Evolutionary conservation across 2,329 filamentous ascomycete genomes (phyloP), one percentile per base, ranked within the genome.

Genomic region (Scedosporium dehoogii): DNA sequence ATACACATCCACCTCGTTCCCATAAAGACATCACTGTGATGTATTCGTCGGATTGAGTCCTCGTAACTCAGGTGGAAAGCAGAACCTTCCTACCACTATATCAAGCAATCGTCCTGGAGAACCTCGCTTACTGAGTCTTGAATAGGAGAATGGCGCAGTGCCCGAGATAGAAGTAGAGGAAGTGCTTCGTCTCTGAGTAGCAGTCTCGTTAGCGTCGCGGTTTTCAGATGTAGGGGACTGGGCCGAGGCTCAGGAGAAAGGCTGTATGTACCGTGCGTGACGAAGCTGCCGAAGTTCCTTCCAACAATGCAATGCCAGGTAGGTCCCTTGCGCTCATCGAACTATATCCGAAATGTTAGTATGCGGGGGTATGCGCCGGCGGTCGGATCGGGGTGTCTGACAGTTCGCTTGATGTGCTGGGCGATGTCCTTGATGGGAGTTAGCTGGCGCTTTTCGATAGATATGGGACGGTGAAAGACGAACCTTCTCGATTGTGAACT

Each of bases 221-320:
- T 27, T 23, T 44, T 38, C 33, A 10, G 33, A 25, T 21, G 14
- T 25, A 18, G 27, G 33, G 2, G 46, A 18, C 25, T 21, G 51
- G 25, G 21, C 21, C n/a, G 9, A 33, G 41, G n/a, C 38, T 18
- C 6, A 29, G 1, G 12, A 42, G 58, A 59, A 56, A 56, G 18
- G 27, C 69, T 84, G 65, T 84, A 96, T 84, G 65, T 84, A 96
- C 92, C 92, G 73, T 99, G 94, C 48, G 94, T 99, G 60, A 99
- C 94, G 70, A 97, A 99, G 78, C 93, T 97, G 69, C 94, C 94
- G 79, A 99, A 99, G 82, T 99, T 97, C 69, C 94, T 85, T 66
- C 94, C 94, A 41, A 99, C 94, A 69, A 99, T 97, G 78, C 94
- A 99, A 78, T 99, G 94, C 94, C 93, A 99, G 74, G 94, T 99